phyloP scores from a whole-genome alignment of 306 rosid species.

The Aeschynomene evenia region DNA sequence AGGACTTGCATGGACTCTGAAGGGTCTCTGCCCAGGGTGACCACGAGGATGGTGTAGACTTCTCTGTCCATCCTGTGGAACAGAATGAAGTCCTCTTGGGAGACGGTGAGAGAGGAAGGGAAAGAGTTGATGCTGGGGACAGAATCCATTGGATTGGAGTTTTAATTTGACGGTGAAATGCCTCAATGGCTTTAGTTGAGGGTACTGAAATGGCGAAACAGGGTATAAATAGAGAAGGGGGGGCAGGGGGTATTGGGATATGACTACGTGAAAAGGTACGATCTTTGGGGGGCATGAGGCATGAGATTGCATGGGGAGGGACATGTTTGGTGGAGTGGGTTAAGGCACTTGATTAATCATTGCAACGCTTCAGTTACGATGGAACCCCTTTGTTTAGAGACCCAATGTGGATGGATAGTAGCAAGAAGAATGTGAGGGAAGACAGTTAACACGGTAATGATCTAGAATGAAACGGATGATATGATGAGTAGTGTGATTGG shows the following conservation, averaged over 20 bases:
- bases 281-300: conserved; percentile 22
- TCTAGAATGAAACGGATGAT: background rate
- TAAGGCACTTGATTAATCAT: background rate
- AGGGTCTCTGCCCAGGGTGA: conserved; percentile 52
- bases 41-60: conserved; percentile 47
- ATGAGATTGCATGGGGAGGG: background rate
- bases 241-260: background rate
- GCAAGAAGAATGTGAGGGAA: conserved; percentile 3
- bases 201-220: background rate
- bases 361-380: background rate
- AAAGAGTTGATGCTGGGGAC: too few species aligned
- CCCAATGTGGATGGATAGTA: background rate
- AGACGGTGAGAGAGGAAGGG: background rate
- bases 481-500: background rate
- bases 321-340: conserved; percentile 2
- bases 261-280: background rate
- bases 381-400: background rate
- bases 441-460: background rate
- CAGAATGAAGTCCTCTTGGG: conserved; percentile 45
- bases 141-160: too few species aligned
- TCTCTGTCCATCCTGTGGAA: conserved; percentile 64
- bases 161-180: too few species aligned
- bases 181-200: background rate
- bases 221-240: conserved; percentile 16
- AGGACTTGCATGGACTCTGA: conserved; percentile 55